Conservation (phyloP, 192 early-diverging fungal species). For the Linderina pennispora region DNA sequence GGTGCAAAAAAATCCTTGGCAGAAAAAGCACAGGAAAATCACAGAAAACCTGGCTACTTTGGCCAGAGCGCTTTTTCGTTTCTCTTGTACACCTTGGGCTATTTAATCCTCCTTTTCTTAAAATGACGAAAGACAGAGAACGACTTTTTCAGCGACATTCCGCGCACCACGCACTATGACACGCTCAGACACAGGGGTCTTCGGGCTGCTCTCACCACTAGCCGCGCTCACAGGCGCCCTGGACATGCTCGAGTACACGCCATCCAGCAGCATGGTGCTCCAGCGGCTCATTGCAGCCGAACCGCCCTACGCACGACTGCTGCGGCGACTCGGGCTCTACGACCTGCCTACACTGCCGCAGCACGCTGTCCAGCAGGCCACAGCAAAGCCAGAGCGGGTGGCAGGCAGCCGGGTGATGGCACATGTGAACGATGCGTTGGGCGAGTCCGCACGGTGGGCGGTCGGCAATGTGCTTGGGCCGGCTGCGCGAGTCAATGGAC, state of each 20-base stretch:
- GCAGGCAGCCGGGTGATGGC: conserved; percentile 15
- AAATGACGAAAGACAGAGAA: conserved; percentile 1
- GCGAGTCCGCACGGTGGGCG: conserved; percentile 37
- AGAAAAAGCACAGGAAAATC: too few relatives aligned
- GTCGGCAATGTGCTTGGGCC: conserved; percentile 32
- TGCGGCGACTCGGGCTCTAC: conserved; percentile 29
- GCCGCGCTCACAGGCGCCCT: too few relatives aligned
- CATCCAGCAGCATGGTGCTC: too few relatives aligned
- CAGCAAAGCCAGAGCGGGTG: background rate
- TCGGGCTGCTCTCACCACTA: too few relatives aligned
- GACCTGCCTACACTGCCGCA: conserved; percentile 19
- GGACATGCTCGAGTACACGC: too few relatives aligned
- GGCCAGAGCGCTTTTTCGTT: too few relatives aligned
- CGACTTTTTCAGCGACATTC: background rate
- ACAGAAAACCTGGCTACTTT: too few relatives aligned
- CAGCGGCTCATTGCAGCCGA: background rate
- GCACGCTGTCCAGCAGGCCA: too few relatives aligned
- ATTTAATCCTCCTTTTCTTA: too few relatives aligned
- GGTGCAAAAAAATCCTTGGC: too few relatives aligned
- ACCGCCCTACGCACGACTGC: conserved; percentile 34
- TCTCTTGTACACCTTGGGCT: background rate
- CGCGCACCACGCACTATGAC: background rate
- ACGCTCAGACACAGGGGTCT: too few relatives aligned
- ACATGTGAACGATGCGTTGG: conserved; percentile 27
- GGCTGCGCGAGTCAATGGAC: conserved; percentile 29